These are phyloP conservation scores for Cicer yamashitae DNA, from an alignment of 306 rosid species.

Conservation along the genomic window DNA sequence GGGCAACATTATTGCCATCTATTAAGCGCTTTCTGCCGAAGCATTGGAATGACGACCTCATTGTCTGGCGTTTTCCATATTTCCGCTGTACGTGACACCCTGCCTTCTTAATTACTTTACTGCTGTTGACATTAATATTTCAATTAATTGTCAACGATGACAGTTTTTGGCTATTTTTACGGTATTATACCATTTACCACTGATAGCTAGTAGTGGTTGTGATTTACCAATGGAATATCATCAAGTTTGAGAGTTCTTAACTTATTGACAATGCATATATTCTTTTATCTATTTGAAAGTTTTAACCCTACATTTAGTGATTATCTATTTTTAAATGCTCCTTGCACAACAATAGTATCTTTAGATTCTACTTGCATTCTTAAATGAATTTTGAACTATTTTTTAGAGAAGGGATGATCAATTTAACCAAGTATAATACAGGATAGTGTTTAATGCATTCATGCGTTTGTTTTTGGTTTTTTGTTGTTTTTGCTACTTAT, in stretches of 20 bases:
- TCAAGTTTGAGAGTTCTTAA: conserved; percentile 18
- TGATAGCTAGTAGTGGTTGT: conserved; percentile 30
- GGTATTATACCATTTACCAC: neutral
- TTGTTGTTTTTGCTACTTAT: conserved; percentile 21
- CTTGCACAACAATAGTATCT: neutral
- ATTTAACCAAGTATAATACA: conserved; percentile 13
- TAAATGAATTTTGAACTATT: conserved; percentile 22
- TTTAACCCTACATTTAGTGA: neutral
- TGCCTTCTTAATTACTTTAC: neutral
- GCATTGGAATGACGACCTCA: conserved; percentile 72
- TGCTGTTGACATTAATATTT: conserved; percentile 23
- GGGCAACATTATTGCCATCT: conserved; percentile 91
- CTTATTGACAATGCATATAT: conserved; percentile 12
- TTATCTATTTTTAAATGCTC: conserved; percentile 4
- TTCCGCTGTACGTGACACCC: conserved; percentile 72
- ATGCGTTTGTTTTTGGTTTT: conserved; percentile 1
- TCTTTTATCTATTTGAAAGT: conserved; percentile 3
- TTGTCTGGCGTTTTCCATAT: conserved; percentile 85
- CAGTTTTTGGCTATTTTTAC: conserved; percentile 21
- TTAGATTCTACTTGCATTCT: conserved; percentile 17
- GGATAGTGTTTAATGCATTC: conserved; percentile 22
- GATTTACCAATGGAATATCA: conserved; percentile 9
- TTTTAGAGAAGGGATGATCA: neutral
- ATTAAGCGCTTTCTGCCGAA: conserved; percentile 80
- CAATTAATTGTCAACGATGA: conserved; percentile 9